Conservation (phyloP, 2,329 filamentous ascomycete species). For the Pestalotiopsis sp. region DNA sequence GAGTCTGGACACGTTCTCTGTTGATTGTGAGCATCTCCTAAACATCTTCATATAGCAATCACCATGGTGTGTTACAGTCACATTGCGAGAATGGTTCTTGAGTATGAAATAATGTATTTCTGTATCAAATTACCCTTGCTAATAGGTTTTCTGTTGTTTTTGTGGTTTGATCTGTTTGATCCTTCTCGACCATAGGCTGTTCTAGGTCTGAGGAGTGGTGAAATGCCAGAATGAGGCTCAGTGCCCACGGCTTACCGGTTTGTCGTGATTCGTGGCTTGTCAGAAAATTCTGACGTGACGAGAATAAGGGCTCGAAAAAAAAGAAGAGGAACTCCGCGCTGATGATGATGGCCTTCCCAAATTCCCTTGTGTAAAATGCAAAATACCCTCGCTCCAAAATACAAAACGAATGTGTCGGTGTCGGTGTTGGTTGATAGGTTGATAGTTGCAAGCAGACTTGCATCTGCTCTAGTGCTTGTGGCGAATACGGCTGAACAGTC, state of each 20-base stretch:
- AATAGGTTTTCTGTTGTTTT: not conserved
- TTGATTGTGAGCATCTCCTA: too few species aligned
- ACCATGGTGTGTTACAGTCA: not conserved
- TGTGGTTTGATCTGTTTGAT: not conserved
- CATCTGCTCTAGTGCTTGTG: constrained; percentile 6
- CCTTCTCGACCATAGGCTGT: not conserved
- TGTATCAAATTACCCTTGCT: not conserved
- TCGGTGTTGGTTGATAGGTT: not conserved
- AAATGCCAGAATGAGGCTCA: not conserved
- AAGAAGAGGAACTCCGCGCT: constrained; percentile 2
- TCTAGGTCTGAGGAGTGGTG: not conserved
- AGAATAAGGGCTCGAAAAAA: not conserved
- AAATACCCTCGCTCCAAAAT: not conserved
- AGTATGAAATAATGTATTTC: not conserved
- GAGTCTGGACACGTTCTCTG: too few species aligned
- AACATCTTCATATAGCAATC: too few species aligned
- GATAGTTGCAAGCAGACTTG: not conserved
- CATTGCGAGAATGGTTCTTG: not conserved
- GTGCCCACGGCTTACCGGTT: not conserved
- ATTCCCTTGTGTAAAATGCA: not conserved
- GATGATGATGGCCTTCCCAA: not conserved
- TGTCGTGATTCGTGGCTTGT: constrained; percentile 3
- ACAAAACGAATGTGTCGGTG: not conserved
- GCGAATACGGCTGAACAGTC: constrained; percentile 2
- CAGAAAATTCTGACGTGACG: not conserved